Conservation (phyloP, 2,329 filamentous ascomycete species). For the Endothia cerciana region DNA sequence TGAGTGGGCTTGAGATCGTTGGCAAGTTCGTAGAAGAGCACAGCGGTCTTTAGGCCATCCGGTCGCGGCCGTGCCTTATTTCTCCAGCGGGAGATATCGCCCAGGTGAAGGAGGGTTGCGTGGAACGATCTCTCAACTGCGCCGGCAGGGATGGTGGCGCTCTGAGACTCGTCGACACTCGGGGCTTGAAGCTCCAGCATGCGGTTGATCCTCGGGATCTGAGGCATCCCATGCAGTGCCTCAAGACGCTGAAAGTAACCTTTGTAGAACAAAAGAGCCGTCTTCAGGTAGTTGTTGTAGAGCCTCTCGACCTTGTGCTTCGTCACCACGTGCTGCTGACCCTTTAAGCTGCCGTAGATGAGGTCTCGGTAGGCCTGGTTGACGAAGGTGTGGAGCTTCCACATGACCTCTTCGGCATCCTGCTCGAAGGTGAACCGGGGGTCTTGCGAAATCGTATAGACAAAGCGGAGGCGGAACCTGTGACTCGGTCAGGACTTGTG, state of each 20-base stretch:
- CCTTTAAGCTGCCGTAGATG: slow-evolving; percentile 57
- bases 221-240: slow-evolving; percentile 58
- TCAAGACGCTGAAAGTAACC: slow-evolving; percentile 80
- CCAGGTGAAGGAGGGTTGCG: slow-evolving; percentile 80
- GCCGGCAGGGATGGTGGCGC: slow-evolving; percentile 55
- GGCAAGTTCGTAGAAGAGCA: slow-evolving; percentile 85
- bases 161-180: slow-evolving; percentile 47
- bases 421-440: slow-evolving; percentile 66
- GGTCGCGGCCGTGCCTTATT: slow-evolving; percentile 72
- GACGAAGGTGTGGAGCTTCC: slow-evolving; percentile 77
- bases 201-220: slow-evolving; percentile 46
- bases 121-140: slow-evolving; percentile 76
- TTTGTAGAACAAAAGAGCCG: slow-evolving; percentile 86
- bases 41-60: slow-evolving; percentile 76
- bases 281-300: slow-evolving; percentile 84
- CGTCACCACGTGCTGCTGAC: slow-evolving; percentile 59
- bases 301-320: slow-evolving; percentile 79
- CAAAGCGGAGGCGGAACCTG: slow-evolving; percentile 64
- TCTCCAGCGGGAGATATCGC: slow-evolving; percentile 88
- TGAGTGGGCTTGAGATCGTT: slow-evolving; percentile 76
- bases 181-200: slow-evolving; percentile 49
- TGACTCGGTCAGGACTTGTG: slow-evolving; percentile 29
- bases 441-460: slow-evolving; percentile 73
- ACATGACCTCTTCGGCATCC: slow-evolving; percentile 72
- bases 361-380: slow-evolving; percentile 78